Evolutionary conservation across 2,329 filamentous ascomycete species (phyloP), one percentile per base, ranked within the genome.

Genomic region (Cordyceps militaris): DNA sequence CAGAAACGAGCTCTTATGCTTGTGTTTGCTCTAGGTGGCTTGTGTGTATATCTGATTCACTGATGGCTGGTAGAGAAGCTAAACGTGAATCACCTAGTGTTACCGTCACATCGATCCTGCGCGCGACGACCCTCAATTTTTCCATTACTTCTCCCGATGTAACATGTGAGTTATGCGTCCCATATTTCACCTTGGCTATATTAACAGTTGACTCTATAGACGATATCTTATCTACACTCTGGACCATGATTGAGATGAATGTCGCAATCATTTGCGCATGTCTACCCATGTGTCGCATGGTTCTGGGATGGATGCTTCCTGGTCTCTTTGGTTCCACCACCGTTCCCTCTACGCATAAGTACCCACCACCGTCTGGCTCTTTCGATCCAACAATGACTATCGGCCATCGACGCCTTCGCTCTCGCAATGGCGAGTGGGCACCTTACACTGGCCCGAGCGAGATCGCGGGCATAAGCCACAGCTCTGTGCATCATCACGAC

Each of bases 11-110:
- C 69, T 3, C 61, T 79, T 34, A 73, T 74, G 58, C 59, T 70
- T 30, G 68, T 78, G 8, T 77, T 79, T 62, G 64, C 70, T 1
- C 65, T 78, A 11, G 76, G 76, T 32, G 61, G 72, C 4, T 71
- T 75, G 71, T 76, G 66, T 69, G 74, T 71, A 9, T 6, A 58
- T 16, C 23, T 7, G 2, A 19, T 23, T 30, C 23, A 11, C 19
- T 24, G n/a, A 34, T 6, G 1, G 13, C 2, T n/a, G 13, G 10
- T 5, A 28, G 23, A 34, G n/a, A 49, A 2, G 16, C 26, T 46
- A 26, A 47, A 60, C 56, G 32, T 62, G 28, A 11, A 9, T 28
- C 38, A 3, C 34, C 7, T 23, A 69, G 69, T 49, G 71, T 71
- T 14, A 73, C 71, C 23, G 69, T 76, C 38, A 76, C 73, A 3